Evolutionary conservation across 2,329 filamentous ascomycete genomes (phyloP).

Genomic region (Calonectria hongkongensis): DNA sequence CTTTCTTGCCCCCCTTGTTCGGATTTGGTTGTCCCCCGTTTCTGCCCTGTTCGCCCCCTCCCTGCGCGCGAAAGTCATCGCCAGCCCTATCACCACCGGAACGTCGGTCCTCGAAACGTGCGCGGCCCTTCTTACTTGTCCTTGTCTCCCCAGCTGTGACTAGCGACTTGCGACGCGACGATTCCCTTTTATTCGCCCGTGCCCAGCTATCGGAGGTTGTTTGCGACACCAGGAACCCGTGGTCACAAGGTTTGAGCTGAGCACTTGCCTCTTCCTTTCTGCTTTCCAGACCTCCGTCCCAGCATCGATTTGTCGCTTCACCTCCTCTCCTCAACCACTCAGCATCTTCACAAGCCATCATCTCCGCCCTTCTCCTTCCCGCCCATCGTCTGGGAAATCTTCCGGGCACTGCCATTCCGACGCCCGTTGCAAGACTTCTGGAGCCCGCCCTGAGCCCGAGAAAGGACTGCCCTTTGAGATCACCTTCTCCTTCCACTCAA

Average conservation of each 20-base stretch:
- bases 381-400: constrained; percentile 56
- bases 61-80: constrained; percentile 47
- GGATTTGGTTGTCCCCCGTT: constrained; percentile 44
- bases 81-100: constrained; percentile 18
- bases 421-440: constrained; percentile 58
- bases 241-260: constrained; percentile 62
- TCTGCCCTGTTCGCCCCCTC: constrained; percentile 40
- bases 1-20: constrained; percentile 38
- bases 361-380: constrained; percentile 59
- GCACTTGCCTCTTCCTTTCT: constrained; percentile 63
- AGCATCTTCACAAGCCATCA: constrained; percentile 57
- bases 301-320: constrained; percentile 61
- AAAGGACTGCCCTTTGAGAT: constrained; percentile 55
- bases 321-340: constrained; percentile 58
- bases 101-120: constrained; percentile 41
- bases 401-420: constrained; percentile 50
- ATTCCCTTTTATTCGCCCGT: constrained; percentile 35
- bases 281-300: constrained; percentile 60
- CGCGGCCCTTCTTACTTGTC: constrained; percentile 39
- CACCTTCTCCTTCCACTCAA: constrained; percentile 55
- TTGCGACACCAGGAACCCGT: constrained; percentile 51
- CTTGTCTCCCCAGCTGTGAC: constrained; percentile 33
- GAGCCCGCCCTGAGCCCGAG: constrained; percentile 56
- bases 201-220: constrained; percentile 45
- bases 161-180: constrained; percentile 48